phyloP scores from a whole-genome alignment of 352 stramenopile genomes.

The Globisporangium emineosum region DNA sequence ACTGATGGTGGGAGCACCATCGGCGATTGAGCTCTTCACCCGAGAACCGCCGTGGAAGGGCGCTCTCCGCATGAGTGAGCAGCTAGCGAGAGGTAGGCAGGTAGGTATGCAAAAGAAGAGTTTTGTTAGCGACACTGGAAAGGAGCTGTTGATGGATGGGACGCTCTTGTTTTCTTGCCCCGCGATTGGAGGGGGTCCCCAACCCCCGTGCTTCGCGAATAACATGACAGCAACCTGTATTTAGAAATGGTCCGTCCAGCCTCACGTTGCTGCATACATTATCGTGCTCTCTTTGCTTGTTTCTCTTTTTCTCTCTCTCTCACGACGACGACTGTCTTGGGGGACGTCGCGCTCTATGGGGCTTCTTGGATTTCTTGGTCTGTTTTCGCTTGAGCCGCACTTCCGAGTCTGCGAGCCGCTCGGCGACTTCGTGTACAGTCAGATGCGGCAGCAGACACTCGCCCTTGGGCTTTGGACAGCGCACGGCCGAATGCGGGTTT shows the following conservation, averaged over 20 bases:
- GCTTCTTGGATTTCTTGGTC: slow-evolving; percentile 13
- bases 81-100: too few species aligned
- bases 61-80: too few species aligned
- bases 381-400: slow-evolving; percentile 29
- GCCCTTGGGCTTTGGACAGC: slow-evolving; percentile 34
- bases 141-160: too few species aligned
- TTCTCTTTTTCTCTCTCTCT: neutral
- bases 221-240: neutral
- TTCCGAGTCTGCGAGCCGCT: slow-evolving; percentile 44
- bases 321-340: neutral
- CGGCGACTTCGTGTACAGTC: slow-evolving; percentile 46
- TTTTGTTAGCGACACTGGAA: too few species aligned
- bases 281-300: neutral
- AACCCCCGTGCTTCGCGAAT: too few species aligned
- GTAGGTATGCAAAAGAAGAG: too few species aligned
- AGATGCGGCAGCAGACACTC: slow-evolving; percentile 43
- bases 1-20: too few species aligned
- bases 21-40: too few species aligned
- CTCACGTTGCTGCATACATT: neutral
- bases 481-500: slow-evolving; percentile 21
- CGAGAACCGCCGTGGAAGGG: too few species aligned
- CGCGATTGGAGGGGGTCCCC: too few species aligned
- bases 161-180: too few species aligned
- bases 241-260: neutral
- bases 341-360: neutral